Base-by-base conservation (phyloP, 352 stramenopile species). In the Phytophthora uliginosa region DNA sequence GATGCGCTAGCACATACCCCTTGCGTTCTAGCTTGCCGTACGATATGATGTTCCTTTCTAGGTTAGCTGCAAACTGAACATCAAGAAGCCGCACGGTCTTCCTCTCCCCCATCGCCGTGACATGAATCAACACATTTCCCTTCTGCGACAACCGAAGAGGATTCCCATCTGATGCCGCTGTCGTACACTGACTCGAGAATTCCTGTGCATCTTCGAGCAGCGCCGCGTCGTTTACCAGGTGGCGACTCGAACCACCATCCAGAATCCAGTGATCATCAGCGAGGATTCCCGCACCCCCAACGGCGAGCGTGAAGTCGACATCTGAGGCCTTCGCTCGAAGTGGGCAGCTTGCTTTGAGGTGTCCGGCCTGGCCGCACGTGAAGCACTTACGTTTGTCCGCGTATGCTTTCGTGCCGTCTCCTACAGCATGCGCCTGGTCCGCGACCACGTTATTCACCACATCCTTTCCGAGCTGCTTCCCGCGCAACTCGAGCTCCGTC, bases 21-120 rank as follows among this genome's bases (percentile, higher is more conserved):
- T 69, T 74, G 13, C 20, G 26, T 38, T 76, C 63, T 13, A 76
- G 22, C 33, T 60, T 12, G 2, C 69, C 61, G 18, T 72, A 76
- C 0, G 69, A 76, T 15, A 69, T 72, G 2, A 72, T 61, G 63
- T 69, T 76, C 24, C 63, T 63, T 38, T 64, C 66, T 3, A 70
- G 15, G 20, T 59, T 69, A 26, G 40, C 28, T 0, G 63, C 54
- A 54, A 54, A 59, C n/a, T 64, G 47, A 20, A 63, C 63, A 34
- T 71, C 13, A 4, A 53, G 28, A 13, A 71, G 33, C 13, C 5
- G 18, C 58, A 73, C 50, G 13, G 31, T 53, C 7, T 24, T 68
- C 9, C 1, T n/a, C 28, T 59, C 31, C 5, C 40, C 42, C 42
- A 63, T 52, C 2, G 36, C 38, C 31, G 53, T 63, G 20, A 33